A percentile compares a stretch with the other conserved stretches of the same genome.
Conservation (phyloP, 83 land plant species). For the Picea mariana region DNA sequence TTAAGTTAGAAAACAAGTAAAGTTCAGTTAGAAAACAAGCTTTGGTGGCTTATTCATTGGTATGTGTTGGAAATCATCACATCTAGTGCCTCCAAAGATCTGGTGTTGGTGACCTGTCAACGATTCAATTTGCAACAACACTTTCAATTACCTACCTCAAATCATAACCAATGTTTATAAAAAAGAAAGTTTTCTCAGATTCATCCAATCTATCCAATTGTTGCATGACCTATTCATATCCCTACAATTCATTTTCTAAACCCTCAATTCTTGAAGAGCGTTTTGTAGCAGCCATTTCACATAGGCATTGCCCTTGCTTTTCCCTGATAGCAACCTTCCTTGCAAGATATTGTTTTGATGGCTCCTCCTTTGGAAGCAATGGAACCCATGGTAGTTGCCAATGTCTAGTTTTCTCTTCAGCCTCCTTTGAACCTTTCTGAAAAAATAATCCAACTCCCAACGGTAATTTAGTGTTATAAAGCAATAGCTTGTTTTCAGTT, state of each 20-base stretch:
- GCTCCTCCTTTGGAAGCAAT: constrained; percentile 64
- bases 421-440: constrained; percentile 71
- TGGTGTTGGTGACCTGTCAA: too few relatives aligned
- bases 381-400: constrained; percentile 98
- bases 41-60: too few relatives aligned
- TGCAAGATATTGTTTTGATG: constrained; percentile 87
- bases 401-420: constrained; percentile 75
- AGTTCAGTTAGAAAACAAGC: too few relatives aligned
- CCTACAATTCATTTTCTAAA: constrained; percentile 74
- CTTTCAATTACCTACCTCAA: constrained; percentile 80
- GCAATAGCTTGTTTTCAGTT: too few relatives aligned
- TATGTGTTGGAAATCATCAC: too few relatives aligned
- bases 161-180: constrained; percentile 56
- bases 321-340: constrained; percentile 92
- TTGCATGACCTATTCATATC: constrained; percentile 64
- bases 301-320: constrained; percentile 86
- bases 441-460: too few relatives aligned
- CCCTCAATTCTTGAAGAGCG: constrained; percentile 76
- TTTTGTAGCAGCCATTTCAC: constrained; percentile 95
- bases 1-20: too few relatives aligned
- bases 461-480: too few relatives aligned
- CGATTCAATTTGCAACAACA: constrained; percentile 35
- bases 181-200: constrained; percentile 48
- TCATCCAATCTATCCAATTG: constrained; percentile 65
- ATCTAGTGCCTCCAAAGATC: too few relatives aligned